Conservation (phyloP, 2,329 filamentous ascomycete genomes). For the Penicillium griseofulvum region DNA sequence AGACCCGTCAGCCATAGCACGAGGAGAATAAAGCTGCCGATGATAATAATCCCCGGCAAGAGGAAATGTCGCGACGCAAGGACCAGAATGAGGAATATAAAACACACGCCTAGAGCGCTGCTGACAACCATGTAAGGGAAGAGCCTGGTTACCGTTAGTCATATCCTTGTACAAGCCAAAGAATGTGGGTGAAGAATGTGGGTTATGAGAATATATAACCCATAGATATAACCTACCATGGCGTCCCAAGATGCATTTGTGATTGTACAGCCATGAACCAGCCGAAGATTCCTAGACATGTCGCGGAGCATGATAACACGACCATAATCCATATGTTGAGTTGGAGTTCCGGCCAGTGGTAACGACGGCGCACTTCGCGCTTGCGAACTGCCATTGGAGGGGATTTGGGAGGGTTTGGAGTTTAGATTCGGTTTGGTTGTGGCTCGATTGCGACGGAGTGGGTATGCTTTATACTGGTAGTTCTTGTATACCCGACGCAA, state of each 20-base stretch:
- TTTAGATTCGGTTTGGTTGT: background rate
- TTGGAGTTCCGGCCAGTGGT: conserved; percentile 65
- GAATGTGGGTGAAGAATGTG: background rate
- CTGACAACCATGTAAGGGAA: conserved; percentile 63
- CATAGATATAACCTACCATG: conserved; percentile 51
- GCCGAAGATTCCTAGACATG: conserved; percentile 59
- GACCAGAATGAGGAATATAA: conserved; percentile 58
- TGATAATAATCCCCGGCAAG: conserved; percentile 58
- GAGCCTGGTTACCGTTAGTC: conserved; percentile 49
- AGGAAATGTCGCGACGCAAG: conserved; percentile 57
- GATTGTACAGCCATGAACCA: conserved; percentile 60
- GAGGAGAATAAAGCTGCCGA: conserved; percentile 61
- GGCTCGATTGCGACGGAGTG: background rate
- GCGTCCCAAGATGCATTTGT: conserved; percentile 54
- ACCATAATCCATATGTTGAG: conserved; percentile 65
- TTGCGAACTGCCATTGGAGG: conserved; percentile 32
- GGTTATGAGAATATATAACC: background rate
- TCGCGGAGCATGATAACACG: conserved; percentile 57
- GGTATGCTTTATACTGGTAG: background rate
- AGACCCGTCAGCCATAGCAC: conserved; percentile 61
- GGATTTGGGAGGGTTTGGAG: background rate
- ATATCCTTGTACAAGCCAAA: conserved; percentile 4
- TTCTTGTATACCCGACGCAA: conserved; percentile 3
- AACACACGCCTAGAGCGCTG: conserved; percentile 56
- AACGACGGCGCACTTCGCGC: conserved; percentile 43